Base-by-base conservation (phyloP, 306 rosid genomes). In the Lathyrus sativus region DNA sequence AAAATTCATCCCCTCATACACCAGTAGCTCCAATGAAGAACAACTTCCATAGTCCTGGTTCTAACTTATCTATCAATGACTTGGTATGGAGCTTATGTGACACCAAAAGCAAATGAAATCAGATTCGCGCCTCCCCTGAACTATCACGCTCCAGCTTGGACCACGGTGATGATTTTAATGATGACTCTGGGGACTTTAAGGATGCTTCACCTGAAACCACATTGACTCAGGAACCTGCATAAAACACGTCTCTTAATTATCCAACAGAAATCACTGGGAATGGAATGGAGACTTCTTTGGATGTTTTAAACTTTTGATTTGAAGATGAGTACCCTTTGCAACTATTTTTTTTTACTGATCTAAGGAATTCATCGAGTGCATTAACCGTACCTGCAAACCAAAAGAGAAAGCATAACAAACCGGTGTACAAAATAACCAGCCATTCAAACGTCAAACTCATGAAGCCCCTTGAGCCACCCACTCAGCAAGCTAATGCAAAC, bases 181-280 rank as follows among this genome's bases (percentile, higher is more conserved):
- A 85, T 73, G 91, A 79, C 59, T 73, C 84, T 70, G 83, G 93
- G 87, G 96, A 90, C 78, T 92, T 85, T 57, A 85, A 86, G 83
- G 88, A 84, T 80, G 96, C 93, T 45, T 56, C 73, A 46, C 64
- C 80, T 12, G 82, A 48, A 75, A 66, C 66, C 60, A 22, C 54
- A 45, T 75, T 72, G 35, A 19, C 79, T 75, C 67, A 58, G 67
- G 86, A 88, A 74, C 77, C 87, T 73, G 69, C 78, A 54, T 81
- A 70, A 59, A 73, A 61, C 46, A 72, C 65, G 53, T 69, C 84
- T 70, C 45, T 71, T 33, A 73, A 64, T 80, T 62, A 73, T 76
- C 26, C 67, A 17, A 85, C 80, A 9, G 87, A 70, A 57, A 76
- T 31, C 74, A 74, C 57, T 73, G 93, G 88, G 42, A 71, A 77